These are phyloP conservation scores for Pythium dissotocum DNA, from an alignment of 352 stramenopile species.

Conservation along the genomic window DNA sequence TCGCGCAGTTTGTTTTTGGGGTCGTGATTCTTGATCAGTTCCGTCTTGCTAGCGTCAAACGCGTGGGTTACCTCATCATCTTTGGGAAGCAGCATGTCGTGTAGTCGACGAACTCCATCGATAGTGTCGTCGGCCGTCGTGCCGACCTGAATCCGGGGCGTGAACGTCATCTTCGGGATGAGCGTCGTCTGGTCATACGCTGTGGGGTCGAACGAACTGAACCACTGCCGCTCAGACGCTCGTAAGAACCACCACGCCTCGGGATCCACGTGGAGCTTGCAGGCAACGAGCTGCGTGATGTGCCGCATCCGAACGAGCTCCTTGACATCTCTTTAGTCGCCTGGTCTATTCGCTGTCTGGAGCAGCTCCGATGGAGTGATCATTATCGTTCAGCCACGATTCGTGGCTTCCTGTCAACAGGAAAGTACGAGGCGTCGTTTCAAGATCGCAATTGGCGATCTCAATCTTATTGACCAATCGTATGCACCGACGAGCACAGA, in stretches of 20 bases:
- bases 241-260: background rate
- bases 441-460: too few species aligned
- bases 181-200: background rate
- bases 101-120: background rate
- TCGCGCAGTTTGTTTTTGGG: background rate
- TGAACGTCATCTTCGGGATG: background rate
- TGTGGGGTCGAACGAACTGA: background rate
- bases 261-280: background rate
- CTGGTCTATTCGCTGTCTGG: too few species aligned
- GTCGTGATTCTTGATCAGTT: background rate
- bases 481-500: too few species aligned
- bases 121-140: background rate
- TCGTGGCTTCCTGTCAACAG: too few species aligned
- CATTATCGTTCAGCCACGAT: too few species aligned
- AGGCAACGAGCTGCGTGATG: background rate
- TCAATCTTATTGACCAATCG: too few species aligned
- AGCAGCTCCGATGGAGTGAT: too few species aligned
- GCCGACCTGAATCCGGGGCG: background rate
- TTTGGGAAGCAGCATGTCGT: background rate
- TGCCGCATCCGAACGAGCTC: background rate
- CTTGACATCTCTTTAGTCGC: too few species aligned
- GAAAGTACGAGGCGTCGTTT: too few species aligned
- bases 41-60: background rate
- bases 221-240: background rate
- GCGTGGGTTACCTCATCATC: too few species aligned